Evolutionary conservation across 148 eudicot genomes (phyloP), one percentile per base, ranked within the genome.

Genomic region (Fagopyrum esculentum): DNA sequence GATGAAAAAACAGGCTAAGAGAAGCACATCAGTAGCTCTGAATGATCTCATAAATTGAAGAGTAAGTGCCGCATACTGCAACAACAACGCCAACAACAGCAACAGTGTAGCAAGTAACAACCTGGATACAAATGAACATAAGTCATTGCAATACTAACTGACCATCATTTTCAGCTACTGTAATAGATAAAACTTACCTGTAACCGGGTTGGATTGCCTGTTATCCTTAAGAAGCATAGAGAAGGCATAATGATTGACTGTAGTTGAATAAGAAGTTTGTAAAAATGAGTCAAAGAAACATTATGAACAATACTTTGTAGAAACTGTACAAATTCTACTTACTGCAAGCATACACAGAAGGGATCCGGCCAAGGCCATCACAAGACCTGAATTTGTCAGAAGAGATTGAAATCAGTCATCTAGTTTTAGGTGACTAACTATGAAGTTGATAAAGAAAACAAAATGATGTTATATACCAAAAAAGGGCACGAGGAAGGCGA

Each of bases 291-390:
- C 30, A 57, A 50, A 17, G 6, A 54, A 54, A 10, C 45, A 26
- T 19, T 16, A 59, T 5, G 11, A 74, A 11, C 4, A 43, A 2
- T 43, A 49, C 10, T 7, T 49, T 49, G 9, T 26, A 19, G 7
- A 29, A 19, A 16, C 3, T 6, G 19, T 48, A 8, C 40, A 9
- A 5, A 3, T 2, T 40, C 6, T 54, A 51, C 89, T 69, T 83
- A 91, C 97, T 80, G 88, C 81, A 46, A 91, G 87, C 63, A 87
- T 55, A 71, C 97, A 83, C 52, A 91, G 73, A 76, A 91, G 81
- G 22, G 97, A 91, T 69, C 97, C 97, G 52, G 88, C 74, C 30
- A 91, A 78, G 61, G 97, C 83, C 97, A 91, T 91, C 78, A 91
- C 86, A 55, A 85, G 84, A 78, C 93, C 97, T 91, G 68, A 29